phyloP scores from a whole-genome alignment of 164 flowering plant genomes.

The Sextonia rubra region DNA sequence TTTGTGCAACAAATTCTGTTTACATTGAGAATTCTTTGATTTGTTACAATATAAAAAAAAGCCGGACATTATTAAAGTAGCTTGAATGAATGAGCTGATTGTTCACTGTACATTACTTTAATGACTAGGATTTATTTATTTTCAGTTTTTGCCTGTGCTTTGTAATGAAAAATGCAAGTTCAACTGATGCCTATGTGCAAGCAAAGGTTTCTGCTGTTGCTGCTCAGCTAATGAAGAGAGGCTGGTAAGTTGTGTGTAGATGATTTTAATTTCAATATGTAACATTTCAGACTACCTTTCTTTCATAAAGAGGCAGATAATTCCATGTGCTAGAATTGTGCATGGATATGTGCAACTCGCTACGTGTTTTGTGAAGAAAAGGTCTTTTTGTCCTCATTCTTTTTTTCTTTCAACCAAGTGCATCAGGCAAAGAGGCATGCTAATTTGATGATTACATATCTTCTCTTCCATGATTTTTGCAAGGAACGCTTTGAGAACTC shows the following conservation, averaged over 20 bases:
- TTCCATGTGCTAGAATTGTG: not conserved
- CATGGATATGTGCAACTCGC: not conserved
- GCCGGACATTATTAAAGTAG: not conserved
- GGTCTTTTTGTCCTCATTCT: not conserved
- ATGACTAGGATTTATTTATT: not conserved
- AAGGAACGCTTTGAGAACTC: too few relatives aligned
- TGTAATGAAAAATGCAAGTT: conserved; percentile 69
- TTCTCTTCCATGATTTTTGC: too few relatives aligned
- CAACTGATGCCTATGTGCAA: conserved; percentile 81
- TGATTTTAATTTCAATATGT: not conserved
- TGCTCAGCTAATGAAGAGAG: conserved; percentile 90
- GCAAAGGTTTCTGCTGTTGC: conserved; percentile 89
- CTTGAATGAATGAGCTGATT: not conserved
- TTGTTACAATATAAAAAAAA: too few relatives aligned
- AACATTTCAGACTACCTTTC: not conserved
- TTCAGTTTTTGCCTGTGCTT: conserved; percentile 75
- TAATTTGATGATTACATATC: too few relatives aligned
- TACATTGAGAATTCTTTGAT: not conserved
- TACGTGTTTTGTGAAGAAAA: not conserved
- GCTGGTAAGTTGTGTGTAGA: conserved; percentile 57
- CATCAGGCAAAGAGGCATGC: too few relatives aligned
- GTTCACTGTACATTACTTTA: not conserved
- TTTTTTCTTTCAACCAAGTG: too few relatives aligned
- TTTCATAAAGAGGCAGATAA: not conserved
- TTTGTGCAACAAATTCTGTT: not conserved